Evolutionary conservation across 805 yeast species (phyloP).

Genomic region (Kregervanrija fluxuum): DNA sequence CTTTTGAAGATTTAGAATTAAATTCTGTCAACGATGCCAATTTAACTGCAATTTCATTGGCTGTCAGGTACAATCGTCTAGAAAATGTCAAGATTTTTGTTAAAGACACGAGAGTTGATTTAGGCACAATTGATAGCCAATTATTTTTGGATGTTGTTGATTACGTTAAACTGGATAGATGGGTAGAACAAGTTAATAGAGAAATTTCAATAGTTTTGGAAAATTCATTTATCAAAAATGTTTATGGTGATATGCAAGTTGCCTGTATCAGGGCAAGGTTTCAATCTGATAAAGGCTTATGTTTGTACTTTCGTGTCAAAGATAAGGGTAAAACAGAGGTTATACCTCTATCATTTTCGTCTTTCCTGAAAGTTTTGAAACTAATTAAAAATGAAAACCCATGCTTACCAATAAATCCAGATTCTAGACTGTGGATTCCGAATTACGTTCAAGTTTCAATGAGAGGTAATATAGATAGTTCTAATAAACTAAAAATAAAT

Average conservation of each 20-base stretch:
- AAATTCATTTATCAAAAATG: slow-evolving; percentile 14
- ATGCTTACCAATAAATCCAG: slow-evolving; percentile 19
- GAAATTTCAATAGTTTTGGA: slow-evolving; percentile 31
- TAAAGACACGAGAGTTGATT: slow-evolving; percentile 40
- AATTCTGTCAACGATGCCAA: slow-evolving; percentile 54
- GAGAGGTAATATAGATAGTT: slow-evolving; percentile 20
- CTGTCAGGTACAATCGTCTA: slow-evolving; percentile 58
- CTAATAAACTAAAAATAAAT: slow-evolving; percentile 40
- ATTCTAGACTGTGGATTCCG: slow-evolving; percentile 22
- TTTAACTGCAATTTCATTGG: slow-evolving; percentile 65
- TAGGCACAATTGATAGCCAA: slow-evolving; percentile 27
- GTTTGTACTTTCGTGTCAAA: slow-evolving; percentile 18
- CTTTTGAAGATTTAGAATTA: slow-evolving; percentile 37
- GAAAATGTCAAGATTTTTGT: slow-evolving; percentile 51
- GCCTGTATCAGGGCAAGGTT: slow-evolving; percentile 27
- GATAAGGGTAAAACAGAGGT: slow-evolving; percentile 2
- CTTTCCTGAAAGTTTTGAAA: slow-evolving; percentile 27
- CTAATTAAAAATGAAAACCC: slow-evolving; percentile 32
- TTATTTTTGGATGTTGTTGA: slow-evolving; percentile 36
- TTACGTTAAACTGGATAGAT: slow-evolving; percentile 33
- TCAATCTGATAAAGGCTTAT: slow-evolving; percentile 20
- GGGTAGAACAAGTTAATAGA: slow-evolving; percentile 10
- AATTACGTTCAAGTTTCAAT: slow-evolving; percentile 14
- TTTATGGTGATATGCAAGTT: slow-evolving; percentile 24
- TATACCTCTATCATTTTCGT: slow-evolving; percentile 21